Evolutionary conservation across 2,329 filamentous ascomycete species (phyloP).

Genomic region (Periconia macrospinosa): DNA sequence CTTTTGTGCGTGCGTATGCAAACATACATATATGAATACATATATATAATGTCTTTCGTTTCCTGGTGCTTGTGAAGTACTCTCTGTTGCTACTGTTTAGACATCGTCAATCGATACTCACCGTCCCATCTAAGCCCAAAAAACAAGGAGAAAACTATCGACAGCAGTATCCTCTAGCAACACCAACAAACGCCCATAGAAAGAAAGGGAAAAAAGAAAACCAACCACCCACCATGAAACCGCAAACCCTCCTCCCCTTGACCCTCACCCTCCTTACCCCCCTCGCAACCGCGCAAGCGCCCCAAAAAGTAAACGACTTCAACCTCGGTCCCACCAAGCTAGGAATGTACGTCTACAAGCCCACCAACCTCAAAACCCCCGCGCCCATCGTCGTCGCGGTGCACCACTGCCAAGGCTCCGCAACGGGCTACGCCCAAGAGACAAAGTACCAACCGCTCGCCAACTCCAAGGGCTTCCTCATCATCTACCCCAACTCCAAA

Average conservation of each 20-base stretch:
- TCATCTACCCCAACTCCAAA: conserved; percentile 24
- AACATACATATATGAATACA: no score
- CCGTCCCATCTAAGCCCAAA: not conserved
- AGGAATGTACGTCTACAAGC: conserved; percentile 55
- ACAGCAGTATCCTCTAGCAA: not conserved
- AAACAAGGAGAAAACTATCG: not conserved
- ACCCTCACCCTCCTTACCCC: not conserved
- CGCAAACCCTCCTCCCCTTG: not conserved
- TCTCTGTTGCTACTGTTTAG: no score
- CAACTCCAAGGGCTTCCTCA: conserved; percentile 18
- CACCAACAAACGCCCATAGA: not conserved
- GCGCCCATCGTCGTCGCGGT: conserved; percentile 33
- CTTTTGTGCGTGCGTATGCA: no score
- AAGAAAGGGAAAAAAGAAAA: no score
- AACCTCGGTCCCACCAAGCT: conserved; percentile 52
- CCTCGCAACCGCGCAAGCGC: conserved; percentile 7
- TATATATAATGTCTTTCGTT: no score
- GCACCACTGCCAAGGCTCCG: conserved; percentile 23
- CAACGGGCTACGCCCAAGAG: conserved; percentile 12
- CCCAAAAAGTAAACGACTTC: conserved; percentile 44
- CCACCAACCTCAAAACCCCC: conserved; percentile 46
- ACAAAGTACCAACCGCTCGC: conserved; percentile 15
- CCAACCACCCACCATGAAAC: not conserved
- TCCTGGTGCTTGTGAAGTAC: no score
- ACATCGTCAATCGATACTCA: no score